These are phyloP conservation scores for Sphaerulina vaccinii DNA, from an alignment of 2,329 filamentous ascomycete species.

Conservation along the genomic window DNA sequence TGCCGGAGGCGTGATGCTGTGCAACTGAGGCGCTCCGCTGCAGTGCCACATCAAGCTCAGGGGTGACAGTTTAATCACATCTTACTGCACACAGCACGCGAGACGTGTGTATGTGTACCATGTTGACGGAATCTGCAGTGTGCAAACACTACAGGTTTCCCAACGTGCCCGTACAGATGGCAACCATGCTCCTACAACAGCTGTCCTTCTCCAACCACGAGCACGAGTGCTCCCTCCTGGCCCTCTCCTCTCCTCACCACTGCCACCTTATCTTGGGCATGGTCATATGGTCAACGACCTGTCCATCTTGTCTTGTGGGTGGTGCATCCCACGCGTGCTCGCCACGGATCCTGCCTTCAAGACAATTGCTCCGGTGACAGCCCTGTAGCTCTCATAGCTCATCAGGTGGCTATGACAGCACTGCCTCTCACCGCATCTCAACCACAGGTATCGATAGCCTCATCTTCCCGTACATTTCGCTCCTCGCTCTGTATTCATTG, in stretches of 20 bases:
- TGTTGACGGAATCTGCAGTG: not conserved
- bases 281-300: conserved; percentile 14
- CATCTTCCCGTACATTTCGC: not conserved
- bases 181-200: not conserved
- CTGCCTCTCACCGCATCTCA: conserved; percentile 19
- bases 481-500: not conserved
- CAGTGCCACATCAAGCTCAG: not conserved
- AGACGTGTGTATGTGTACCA: not conserved
- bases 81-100: not conserved
- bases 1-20: not conserved
- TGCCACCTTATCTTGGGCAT: not conserved
- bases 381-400: conserved; percentile 12
- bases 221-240: not conserved
- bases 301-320: conserved; percentile 8
- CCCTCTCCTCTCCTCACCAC: not conserved
- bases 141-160: not conserved
- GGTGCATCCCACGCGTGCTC: conserved; percentile 21
- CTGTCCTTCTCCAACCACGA: not conserved
- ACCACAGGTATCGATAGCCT: conserved; percentile 1
- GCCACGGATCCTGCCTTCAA: conserved; percentile 7
- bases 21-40: too few relatives aligned
- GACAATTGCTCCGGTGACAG: conserved; percentile 22
- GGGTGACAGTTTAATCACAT: not conserved
- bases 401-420: conserved; percentile 23
- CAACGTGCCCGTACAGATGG: not conserved